These are phyloP conservation scores for Entoloma clypeatum DNA, from an alignment of 1,284 basidiomycete species.

Conservation along the genomic window DNA sequence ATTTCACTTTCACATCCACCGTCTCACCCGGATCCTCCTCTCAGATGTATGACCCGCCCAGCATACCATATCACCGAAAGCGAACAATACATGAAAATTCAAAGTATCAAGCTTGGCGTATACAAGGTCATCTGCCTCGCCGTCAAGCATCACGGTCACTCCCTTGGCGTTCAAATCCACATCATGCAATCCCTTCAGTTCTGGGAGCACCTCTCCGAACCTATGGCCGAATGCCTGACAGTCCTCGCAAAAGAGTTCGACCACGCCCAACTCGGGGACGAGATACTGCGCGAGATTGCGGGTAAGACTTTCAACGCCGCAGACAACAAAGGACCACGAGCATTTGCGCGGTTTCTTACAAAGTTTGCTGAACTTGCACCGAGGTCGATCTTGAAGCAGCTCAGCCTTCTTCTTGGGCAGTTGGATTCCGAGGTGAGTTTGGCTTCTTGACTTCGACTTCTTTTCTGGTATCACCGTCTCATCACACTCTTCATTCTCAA, in stretches of 20 bases:
- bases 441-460: no score
- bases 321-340: slow-evolving; percentile 86
- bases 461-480: not conserved
- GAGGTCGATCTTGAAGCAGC: slow-evolving; percentile 85
- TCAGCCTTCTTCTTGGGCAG: slow-evolving; percentile 80
- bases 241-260: slow-evolving; percentile 86
- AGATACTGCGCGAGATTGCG: slow-evolving; percentile 84
- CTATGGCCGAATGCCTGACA: slow-evolving; percentile 88
- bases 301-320: slow-evolving; percentile 74
- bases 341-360: slow-evolving; percentile 84
- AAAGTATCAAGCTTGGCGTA: slow-evolving; percentile 68
- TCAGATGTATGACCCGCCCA: slow-evolving; percentile 80
- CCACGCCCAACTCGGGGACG: slow-evolving; percentile 85
- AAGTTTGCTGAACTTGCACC: slow-evolving; percentile 83
- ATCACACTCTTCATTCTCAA: slow-evolving; percentile 29
- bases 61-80: slow-evolving; percentile 86
- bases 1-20: slow-evolving; percentile 2
- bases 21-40: slow-evolving; percentile 8
- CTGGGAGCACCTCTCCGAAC: slow-evolving; percentile 91
- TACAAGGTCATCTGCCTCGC: slow-evolving; percentile 91
- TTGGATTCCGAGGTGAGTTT: slow-evolving; percentile 88
- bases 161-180: slow-evolving; percentile 80
- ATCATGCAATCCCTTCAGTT: slow-evolving; percentile 94
- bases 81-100: slow-evolving; percentile 84
- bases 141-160: slow-evolving; percentile 89